Base-by-base conservation (phyloP, 1,284 basidiomycete genomes). In the Stygiomarasmius scandens region DNA sequence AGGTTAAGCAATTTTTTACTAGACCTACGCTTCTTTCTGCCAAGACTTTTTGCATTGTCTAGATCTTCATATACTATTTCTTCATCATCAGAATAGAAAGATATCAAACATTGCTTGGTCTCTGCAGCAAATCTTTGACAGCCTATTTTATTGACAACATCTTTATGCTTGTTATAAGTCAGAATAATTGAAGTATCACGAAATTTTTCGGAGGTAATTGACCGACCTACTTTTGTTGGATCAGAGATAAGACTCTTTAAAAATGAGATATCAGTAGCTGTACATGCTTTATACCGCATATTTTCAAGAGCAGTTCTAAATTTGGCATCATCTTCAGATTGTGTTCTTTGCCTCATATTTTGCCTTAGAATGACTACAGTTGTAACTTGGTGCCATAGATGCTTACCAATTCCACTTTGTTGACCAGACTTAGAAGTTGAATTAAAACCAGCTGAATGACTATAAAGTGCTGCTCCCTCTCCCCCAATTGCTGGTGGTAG, bases 321-420 rank as follows among this genome's bases (percentile, higher is more conserved):
- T 29, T 59, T 62, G 0, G 20, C 23, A 63, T 77, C 74, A 0
- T 67, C 62, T 2, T 24, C 11, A 8, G 61, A 61, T 23, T 65
- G 55, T 0, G 23, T 54, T 2, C 52, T 59, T 52, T 78, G 75
- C 6, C 73, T 12, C 75, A 77, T 77, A 62, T 77, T 77, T 55
- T 74, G 20, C 6, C 65, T 22, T 1, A 76, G 54, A 14, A 76
- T 70, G 0, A 77, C 71, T 1, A 76, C 71, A 11, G 62, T 69
- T 1, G 64, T 73, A 6, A 75, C 62, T 46, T 70, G 65, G 57
- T 73, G 73, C 74, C 72, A 77, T 6, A 73, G 32, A 1, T 66
- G 63, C 46, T 72, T 71, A 0, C 75, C 71, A 23, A 76, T 61
- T 1, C 63, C 55, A 36, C 47, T 54, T 25, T 64, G 51, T 54